Conservation (phyloP, 345 rosid genomes). For the Citrus cavaleriei region DNA sequence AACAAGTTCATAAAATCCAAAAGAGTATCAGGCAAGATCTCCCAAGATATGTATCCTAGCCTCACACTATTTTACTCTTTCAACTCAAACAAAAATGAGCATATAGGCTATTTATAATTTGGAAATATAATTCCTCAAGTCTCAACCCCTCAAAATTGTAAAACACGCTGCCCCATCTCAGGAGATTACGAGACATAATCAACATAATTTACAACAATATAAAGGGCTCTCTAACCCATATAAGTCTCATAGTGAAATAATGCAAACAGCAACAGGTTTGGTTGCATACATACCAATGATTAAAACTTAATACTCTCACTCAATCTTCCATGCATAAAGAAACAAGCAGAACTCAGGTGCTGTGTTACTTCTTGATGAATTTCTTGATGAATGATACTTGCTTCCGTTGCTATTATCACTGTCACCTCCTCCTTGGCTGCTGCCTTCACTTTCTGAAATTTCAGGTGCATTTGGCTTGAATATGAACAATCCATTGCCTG, state of each 20-base stretch:
- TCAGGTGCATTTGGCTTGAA: constrained; percentile 74
- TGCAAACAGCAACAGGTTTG: neutral
- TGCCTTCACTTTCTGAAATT: constrained; percentile 44
- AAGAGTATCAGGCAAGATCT: neutral
- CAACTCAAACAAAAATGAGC: neutral
- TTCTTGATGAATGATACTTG: constrained; percentile 52
- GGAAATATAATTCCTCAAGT: too few species aligned
- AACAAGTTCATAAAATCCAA: neutral
- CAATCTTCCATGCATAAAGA: constrained; percentile 89
- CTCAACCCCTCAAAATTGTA: neutral
- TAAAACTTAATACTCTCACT: constrained; percentile 26
- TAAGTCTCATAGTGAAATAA: neutral
- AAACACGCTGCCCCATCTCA: neutral
- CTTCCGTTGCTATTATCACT: constrained; percentile 61
- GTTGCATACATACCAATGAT: neutral
- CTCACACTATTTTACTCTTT: neutral
- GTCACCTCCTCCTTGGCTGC: constrained; percentile 41
- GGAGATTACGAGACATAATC: neutral
- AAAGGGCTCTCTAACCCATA: neutral
- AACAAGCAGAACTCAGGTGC: constrained; percentile 71
- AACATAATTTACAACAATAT: constrained; percentile 4
- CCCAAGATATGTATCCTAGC: neutral
- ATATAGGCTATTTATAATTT: neutral
- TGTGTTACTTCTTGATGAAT: constrained; percentile 7
- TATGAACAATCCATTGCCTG: constrained; percentile 72